Evolutionary conservation across 495 filamentous ascomycete genomes (phyloP).

Genomic region (Monascus purpureus): DNA sequence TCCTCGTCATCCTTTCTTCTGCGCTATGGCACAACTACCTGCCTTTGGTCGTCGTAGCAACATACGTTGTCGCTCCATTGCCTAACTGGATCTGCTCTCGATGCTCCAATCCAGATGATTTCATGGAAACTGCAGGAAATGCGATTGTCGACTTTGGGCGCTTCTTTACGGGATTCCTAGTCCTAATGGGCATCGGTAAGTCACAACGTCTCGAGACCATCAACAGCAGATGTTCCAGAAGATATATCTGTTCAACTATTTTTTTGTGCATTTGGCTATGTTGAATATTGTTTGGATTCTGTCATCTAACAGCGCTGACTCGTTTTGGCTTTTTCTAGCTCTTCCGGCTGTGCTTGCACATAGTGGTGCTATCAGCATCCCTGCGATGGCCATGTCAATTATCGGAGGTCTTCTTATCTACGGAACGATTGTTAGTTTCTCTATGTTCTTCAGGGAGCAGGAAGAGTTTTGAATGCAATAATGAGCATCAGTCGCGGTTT

Average conservation of each 20-base stretch:
- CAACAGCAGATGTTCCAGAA: too few species aligned
- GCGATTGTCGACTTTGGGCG: conserved; percentile 80
- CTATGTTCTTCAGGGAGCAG: conserved; percentile 95
- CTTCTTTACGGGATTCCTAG: conserved; percentile 90
- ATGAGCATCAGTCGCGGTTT: too few species aligned
- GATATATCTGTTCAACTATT: too few species aligned
- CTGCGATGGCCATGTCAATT: conserved; percentile 95
- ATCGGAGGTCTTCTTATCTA: conserved; percentile 89
- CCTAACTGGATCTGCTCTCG: conserved; percentile 90
- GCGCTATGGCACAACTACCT: conserved; percentile 90
- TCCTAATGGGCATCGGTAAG: conserved; percentile 96
- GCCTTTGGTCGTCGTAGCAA: conserved; percentile 85
- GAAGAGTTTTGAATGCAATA: conserved; percentile 53
- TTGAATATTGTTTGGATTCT: too few species aligned
- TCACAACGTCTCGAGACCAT: conserved; percentile 7
- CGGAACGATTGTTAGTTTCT: conserved; percentile 93
- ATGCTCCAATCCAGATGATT: conserved; percentile 90
- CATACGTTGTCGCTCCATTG: conserved; percentile 83
- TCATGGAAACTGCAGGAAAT: conserved; percentile 72
- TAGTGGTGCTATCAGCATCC: conserved; percentile 57
- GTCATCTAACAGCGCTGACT: too few species aligned
- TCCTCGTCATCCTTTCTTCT: conserved; percentile 95
- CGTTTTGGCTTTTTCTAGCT: conserved; percentile 51
- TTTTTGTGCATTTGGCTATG: too few species aligned
- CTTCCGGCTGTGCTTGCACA: conserved; percentile 86